Percentiles rank a stretch among this genome's conserved stretches.
Conservation (phyloP, 176 grass and related monocot genomes). For the Musa acuminata region DNA sequence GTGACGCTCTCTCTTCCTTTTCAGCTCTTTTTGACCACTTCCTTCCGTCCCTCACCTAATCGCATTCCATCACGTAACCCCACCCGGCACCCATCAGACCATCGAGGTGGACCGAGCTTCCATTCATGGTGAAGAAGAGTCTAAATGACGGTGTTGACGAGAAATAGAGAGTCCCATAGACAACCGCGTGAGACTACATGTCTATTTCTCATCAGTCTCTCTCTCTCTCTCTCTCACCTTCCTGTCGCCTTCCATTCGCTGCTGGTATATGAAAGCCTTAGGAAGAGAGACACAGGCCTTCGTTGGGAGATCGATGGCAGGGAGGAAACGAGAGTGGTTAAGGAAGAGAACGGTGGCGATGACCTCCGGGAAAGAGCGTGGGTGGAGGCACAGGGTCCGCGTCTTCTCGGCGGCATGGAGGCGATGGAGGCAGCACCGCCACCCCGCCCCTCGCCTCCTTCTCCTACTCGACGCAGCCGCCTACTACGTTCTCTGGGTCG, state of each 20-base stretch:
- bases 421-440: neutral
- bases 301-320: neutral
- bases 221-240: neutral
- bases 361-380: neutral
- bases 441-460: neutral
- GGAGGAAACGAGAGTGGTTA: constrained; percentile 8
- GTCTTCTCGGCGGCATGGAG: neutral
- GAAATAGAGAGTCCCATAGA: too few relatives aligned
- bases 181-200: too few relatives aligned
- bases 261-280: neutral
- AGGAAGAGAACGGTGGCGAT: neutral
- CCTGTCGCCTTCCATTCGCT: neutral
- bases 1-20: too few relatives aligned
- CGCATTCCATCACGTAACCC: too few relatives aligned
- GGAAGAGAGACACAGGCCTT: neutral
- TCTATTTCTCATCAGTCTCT: too few relatives aligned
- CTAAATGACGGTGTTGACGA: too few relatives aligned
- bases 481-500: constrained; percentile 16
- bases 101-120: too few relatives aligned
- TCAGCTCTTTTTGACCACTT: too few relatives aligned
- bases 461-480: neutral
- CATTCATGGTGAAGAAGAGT: too few relatives aligned
- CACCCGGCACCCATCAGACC: too few relatives aligned
- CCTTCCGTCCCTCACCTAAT: too few relatives aligned
- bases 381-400: neutral